phyloP scores from a whole-genome alignment of 2,329 filamentous ascomycete genomes.

The Pseudogymnoascus sp. region DNA sequence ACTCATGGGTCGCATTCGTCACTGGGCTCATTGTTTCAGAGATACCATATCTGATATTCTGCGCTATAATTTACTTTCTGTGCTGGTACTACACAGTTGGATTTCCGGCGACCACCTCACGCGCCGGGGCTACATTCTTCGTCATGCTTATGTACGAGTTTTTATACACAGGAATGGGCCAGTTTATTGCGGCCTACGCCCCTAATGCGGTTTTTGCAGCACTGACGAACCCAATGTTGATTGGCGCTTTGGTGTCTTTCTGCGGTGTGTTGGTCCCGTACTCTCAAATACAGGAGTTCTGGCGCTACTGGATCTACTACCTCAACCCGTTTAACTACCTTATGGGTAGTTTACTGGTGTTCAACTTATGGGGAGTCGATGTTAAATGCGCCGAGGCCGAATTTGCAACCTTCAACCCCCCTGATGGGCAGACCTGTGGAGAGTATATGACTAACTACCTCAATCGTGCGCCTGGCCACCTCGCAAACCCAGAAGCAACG shows the following conservation, averaged over 20 bases:
- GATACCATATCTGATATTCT: conserved; percentile 38
- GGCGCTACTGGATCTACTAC: conserved; percentile 49
- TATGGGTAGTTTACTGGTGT: conserved; percentile 47
- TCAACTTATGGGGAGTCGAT: conserved; percentile 40
- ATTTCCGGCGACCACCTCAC: conserved; percentile 11
- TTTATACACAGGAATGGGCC: conserved; percentile 52
- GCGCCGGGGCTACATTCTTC: conserved; percentile 46
- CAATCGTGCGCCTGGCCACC: conserved; percentile 34
- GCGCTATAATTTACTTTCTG: conserved; percentile 38
- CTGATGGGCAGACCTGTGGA: conserved; percentile 44
- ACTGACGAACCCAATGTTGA: conserved; percentile 48
- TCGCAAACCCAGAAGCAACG: conserved; percentile 53
- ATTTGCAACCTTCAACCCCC: conserved; percentile 36
- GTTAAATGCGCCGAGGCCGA: conserved; percentile 42
- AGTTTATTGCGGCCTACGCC: conserved; percentile 55
- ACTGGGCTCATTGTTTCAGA: conserved; percentile 43
- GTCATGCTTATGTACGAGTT: conserved; percentile 54
- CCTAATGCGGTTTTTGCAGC: conserved; percentile 54
- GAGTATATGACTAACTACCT: conserved; percentile 50
- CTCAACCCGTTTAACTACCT: conserved; percentile 56
- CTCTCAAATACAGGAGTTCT: conserved; percentile 53
- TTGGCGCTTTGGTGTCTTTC: conserved; percentile 61
- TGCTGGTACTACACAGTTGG: conserved; percentile 55
- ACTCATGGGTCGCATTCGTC: conserved; percentile 52
- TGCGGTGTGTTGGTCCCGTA: conserved; percentile 70